These are phyloP conservation scores for Vigna radiata DNA, from an alignment of 306 rosid genomes.

Conservation along the genomic window DNA sequence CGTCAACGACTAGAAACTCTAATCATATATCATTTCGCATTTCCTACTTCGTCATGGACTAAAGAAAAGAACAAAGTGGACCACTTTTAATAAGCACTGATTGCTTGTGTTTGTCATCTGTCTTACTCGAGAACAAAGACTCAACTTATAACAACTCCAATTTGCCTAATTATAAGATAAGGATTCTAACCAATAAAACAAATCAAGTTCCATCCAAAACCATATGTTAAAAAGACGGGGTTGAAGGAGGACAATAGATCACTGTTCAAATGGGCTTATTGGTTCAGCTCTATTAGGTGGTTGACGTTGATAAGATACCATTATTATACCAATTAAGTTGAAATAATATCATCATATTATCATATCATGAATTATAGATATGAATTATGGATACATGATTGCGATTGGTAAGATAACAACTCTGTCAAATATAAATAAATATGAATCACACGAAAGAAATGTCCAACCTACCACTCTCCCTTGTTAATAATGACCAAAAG, in stretches of 20 bases:
- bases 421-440: background rate
- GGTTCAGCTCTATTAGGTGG: background rate
- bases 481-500: conserved; percentile 21
- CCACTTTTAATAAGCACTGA: conserved; percentile 25
- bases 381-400: background rate
- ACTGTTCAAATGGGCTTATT: conserved; percentile 27
- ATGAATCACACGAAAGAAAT: conserved; percentile 3
- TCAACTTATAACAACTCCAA: background rate
- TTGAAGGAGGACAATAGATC: conserved; percentile 16
- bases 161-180: conserved; percentile 35
- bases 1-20: background rate
- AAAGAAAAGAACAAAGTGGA: conserved; percentile 17
- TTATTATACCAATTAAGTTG: background rate
- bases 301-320: conserved; percentile 8
- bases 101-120: conserved; percentile 22
- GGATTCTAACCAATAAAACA: conserved; percentile 11
- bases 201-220: conserved; percentile 18
- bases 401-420: background rate
- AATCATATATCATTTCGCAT: conserved; percentile 36
- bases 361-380: background rate
- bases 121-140: conserved; percentile 30
- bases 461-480: conserved; percentile 16
- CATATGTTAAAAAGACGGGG: conserved; percentile 3
- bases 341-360: background rate
- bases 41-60: background rate